phyloP scores from a whole-genome alignment of 108 stramenopile genomes.

The Nannochloropsis gaditana region DNA sequence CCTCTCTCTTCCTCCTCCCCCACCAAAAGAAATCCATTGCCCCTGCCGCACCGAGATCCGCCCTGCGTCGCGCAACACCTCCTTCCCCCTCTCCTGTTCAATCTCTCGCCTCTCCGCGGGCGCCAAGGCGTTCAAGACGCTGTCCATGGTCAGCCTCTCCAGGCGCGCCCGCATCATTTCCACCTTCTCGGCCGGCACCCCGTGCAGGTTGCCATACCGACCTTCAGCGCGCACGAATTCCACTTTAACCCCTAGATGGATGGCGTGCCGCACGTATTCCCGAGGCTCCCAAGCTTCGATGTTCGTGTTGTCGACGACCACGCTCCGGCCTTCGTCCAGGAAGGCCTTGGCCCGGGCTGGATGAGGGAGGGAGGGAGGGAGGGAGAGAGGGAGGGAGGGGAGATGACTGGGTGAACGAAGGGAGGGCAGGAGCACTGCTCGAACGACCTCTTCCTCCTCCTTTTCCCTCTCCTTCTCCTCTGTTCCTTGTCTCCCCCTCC shows the following conservation, averaged over 20 bases:
- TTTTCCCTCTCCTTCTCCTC: neutral
- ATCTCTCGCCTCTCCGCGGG: neutral
- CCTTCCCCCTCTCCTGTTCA: neutral
- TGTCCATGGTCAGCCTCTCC: neutral
- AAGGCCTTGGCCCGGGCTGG: neutral
- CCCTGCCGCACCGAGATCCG: neutral
- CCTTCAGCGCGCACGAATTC: neutral
- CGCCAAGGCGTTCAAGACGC: neutral
- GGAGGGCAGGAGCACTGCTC: neutral
- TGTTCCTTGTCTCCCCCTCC: no score
- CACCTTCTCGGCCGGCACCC: neutral
- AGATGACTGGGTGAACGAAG: neutral
- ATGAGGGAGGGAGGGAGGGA: neutral
- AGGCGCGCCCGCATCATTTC: neutral
- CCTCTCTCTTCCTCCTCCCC: neutral
- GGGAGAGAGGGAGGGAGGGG: conserved; percentile 16
- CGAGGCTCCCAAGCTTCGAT: neutral
- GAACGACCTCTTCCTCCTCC: neutral
- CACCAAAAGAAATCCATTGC: neutral
- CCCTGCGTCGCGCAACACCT: neutral
- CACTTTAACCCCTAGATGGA: neutral
- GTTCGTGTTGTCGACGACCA: conserved; percentile 1
- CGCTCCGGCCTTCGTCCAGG: neutral
- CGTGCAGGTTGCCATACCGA: neutral
- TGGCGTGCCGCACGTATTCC: neutral